phyloP scores from a whole-genome alignment of 2,329 filamentous ascomycete species.

The Shiraia sp. region DNA sequence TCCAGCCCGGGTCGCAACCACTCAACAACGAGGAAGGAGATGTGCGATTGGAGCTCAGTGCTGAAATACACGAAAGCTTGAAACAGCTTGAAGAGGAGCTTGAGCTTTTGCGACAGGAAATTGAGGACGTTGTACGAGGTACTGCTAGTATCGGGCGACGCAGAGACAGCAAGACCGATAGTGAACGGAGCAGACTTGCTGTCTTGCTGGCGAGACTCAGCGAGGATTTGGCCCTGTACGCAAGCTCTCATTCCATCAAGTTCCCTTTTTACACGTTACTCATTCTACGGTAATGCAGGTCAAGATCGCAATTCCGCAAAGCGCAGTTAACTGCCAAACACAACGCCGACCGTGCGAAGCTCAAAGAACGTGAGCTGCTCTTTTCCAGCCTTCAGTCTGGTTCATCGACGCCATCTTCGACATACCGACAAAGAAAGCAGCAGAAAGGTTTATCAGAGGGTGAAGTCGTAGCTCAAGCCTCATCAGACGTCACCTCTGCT shows the following conservation, averaged over 20 bases:
- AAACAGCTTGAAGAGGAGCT: slow-evolving; percentile 82
- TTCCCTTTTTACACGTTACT: slow-evolving; percentile 5
- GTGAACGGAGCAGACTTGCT: slow-evolving; percentile 67
- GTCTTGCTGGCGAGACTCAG: slow-evolving; percentile 69
- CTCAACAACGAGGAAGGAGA: slow-evolving; percentile 65
- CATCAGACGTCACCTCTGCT: slow-evolving; percentile 80
- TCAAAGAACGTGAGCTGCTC: slow-evolving; percentile 75
- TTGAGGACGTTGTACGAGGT: slow-evolving; percentile 65
- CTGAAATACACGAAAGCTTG: slow-evolving; percentile 78
- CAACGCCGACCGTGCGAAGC: slow-evolving; percentile 72
- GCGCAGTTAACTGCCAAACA: slow-evolving; percentile 80
- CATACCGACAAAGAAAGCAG: slow-evolving; percentile 41
- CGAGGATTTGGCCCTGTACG: slow-evolving; percentile 72
- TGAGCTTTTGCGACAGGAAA: slow-evolving; percentile 77
- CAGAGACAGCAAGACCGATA: slow-evolving; percentile 59
- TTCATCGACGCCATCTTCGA: slow-evolving; percentile 38
- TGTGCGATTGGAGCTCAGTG: slow-evolving; percentile 70
- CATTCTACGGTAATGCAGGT: slow-evolving; percentile 42
- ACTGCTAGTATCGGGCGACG: slow-evolving; percentile 38
- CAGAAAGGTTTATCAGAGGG: slow-evolving; percentile 65
- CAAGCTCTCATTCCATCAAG: neutral
- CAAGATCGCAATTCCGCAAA: slow-evolving; percentile 72
- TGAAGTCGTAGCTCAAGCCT: slow-evolving; percentile 74
- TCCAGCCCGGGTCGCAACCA: slow-evolving; percentile 64
- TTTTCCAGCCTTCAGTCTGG: slow-evolving; percentile 65